Evolutionary conservation across 2,329 filamentous ascomycete species (phyloP).

Genomic region (Penicillium concentricum): DNA sequence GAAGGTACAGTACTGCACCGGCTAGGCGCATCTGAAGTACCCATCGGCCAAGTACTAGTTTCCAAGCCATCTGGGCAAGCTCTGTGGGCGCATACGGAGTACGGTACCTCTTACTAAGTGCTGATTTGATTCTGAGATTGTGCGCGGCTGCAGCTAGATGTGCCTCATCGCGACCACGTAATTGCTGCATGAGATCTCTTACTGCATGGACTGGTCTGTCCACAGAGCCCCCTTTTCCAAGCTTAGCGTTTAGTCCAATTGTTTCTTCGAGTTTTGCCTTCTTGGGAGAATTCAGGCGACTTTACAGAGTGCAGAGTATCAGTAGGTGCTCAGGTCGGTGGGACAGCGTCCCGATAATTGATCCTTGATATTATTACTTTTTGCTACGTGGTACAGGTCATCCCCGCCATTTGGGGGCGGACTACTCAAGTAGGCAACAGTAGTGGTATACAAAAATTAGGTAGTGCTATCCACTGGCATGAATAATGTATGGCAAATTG

Average conservation of each 20-base stretch:
- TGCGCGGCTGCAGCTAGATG: constrained; percentile 5
- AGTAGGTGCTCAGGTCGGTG: constrained; percentile 1
- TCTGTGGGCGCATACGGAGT: constrained; percentile 9
- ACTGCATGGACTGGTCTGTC: constrained; percentile 1
- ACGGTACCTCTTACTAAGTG: background rate
- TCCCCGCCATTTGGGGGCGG: constrained; percentile 3
- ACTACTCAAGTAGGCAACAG: constrained; percentile 1
- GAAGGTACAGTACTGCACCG: background rate
- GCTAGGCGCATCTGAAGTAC: constrained; percentile 15
- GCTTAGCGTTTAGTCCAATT: background rate
- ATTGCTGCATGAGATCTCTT: constrained; percentile 5
- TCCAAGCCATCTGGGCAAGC: constrained; percentile 18
- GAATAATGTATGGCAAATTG: background rate
- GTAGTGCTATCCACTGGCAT: background rate
- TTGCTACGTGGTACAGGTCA: constrained; percentile 3
- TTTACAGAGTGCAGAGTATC: background rate
- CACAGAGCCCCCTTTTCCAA: background rate
- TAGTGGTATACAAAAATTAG: background rate
- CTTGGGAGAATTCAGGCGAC: background rate
- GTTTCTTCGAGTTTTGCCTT: background rate
- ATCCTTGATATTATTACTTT: constrained; percentile 1
- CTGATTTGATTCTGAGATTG: constrained; percentile 2
- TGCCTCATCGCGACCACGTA: constrained; percentile 11
- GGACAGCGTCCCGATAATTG: constrained; percentile 5
- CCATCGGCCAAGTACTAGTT: constrained; percentile 13